Evolutionary conservation across 495 filamentous ascomycete genomes (phyloP), one percentile per base, ranked within the genome.

Genomic region (Alectoria sarmentosa): DNA sequence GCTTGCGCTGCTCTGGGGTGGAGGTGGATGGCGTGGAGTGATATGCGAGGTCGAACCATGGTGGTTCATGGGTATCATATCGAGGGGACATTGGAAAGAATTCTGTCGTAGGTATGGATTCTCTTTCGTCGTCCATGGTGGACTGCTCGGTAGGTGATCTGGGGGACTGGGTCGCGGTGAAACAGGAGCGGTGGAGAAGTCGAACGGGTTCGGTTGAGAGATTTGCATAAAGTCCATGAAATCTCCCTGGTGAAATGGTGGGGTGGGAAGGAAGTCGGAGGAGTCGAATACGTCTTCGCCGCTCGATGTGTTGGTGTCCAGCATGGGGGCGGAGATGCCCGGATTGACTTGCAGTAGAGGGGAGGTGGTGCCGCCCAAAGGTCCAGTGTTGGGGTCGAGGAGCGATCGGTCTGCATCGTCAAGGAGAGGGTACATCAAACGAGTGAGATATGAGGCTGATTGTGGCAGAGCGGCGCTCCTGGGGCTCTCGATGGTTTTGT

Each of bases 11-110:
- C 28, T 60, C 61, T 44, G 58, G 9, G 54, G 56, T 3, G 63
- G 61, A 26, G 64, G 61, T 4, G 62, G 58, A n/a, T 57, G 58
- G 54, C 59, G 52, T 5, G 55, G 46, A 1, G 62, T 46, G 41
- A 52, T 54, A 54, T 42, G 49, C 30, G 66, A 54, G 48, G 48
- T n/a, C 21, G 46, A 48, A 67, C 64, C 67, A 63, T 23, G 73
- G 64, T 23, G 73, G 63, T 52, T 63, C 41, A 73, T 72, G 4
- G 73, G 64, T 44, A 73, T 69, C 56, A 75, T 73, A 1, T 76
- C 71, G 26, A 73, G 70, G 28, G 71, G 69, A 15, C 62, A 52
- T 34, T 65, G 66, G 34, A 66, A 70, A 11, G 66, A 54, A 46
- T 72, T 62, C 32, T 72, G 34, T 57, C 39, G 39, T 4, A 55